Evolutionary conservation across 1,284 basidiomycete genomes (phyloP), one percentile per base, ranked within the genome.

Genomic region (Naganishia liquefaciens): DNA sequence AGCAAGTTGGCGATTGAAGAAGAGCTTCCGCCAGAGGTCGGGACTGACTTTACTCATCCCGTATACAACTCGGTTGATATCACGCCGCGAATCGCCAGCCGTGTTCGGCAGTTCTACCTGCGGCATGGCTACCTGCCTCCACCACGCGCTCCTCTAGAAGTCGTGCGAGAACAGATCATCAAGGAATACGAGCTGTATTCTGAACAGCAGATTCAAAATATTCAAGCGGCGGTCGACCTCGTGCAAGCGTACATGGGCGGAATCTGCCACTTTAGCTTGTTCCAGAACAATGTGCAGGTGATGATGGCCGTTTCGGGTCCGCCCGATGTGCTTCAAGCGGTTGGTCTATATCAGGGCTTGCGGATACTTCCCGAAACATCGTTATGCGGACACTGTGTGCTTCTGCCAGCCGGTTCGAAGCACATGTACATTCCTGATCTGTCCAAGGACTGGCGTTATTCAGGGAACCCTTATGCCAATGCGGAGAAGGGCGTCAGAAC

Each of bases 171-270:
- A 44, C 46, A 62, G 33, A 64, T 60, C 37, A 70, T 72, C 40
- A 43, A 61, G 21, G 71, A 71, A 44, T 73, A 73, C 60, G 69
- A 72, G 46, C 52, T 73, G 13, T 68, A 68, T 49, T 68, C 69
- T 5, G 33, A 58, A 5, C 40, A 65, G n/a, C 71, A 72, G 57
- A 25, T 64, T 4, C 44, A 64, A 25, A 73, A 72, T 47, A 68
- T 73, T 13, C 70, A 71, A 53, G 64, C 61, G 2, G 60, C 61
- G 0, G 55, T 53, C 19, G 64, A 66, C 23, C 60, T 66, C 21
- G 44, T 62, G 7, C 53, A 47, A 3, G 30, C 53, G 0, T 54
- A 54, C 44, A 71, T 72, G 43, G 70, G 68, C 27, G 65, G 67
- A 0, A 50, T 72, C 7, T 63, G 64, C 43, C 71, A 70, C 2